phyloP scores from a whole-genome alignment of 345 rosid genomes.

The Bruguiera gymnorhiza region DNA sequence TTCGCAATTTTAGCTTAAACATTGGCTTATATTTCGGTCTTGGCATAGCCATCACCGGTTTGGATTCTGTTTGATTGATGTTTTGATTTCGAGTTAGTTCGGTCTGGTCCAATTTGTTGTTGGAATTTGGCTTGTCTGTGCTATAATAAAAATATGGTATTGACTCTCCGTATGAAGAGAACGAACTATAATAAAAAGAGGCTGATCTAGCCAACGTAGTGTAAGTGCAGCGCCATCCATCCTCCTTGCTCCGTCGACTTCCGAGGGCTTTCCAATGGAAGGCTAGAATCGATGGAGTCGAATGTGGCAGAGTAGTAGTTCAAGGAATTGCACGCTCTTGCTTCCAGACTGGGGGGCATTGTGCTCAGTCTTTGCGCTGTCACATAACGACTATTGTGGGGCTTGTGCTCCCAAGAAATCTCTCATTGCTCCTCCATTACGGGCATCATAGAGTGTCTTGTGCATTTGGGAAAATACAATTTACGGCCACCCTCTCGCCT shows the following conservation, averaged over 20 bases:
- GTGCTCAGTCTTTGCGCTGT: constrained; percentile 81
- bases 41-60: too few species aligned
- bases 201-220: too few species aligned
- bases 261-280: constrained; percentile 26
- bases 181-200: too few species aligned
- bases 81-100: too few species aligned
- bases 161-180: background rate
- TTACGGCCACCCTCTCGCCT: constrained; percentile 70
- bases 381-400: constrained; percentile 54
- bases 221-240: too few species aligned
- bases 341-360: constrained; percentile 45
- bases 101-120: too few species aligned
- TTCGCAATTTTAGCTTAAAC: background rate
- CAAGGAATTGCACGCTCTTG: constrained; percentile 62
- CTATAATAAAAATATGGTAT: too few species aligned
- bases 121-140: too few species aligned
- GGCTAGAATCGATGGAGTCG: constrained; percentile 62
- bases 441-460: constrained; percentile 63
- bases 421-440: constrained; percentile 59
- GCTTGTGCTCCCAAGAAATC: constrained; percentile 87
- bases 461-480: constrained; percentile 79
- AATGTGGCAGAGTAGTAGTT: constrained; percentile 75
- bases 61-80: too few species aligned
- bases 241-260: constrained; percentile 11
- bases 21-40: background rate